Base-by-base conservation (phyloP, 2,329 filamentous ascomycete species). In the Fusarium verticillioides region DNA sequence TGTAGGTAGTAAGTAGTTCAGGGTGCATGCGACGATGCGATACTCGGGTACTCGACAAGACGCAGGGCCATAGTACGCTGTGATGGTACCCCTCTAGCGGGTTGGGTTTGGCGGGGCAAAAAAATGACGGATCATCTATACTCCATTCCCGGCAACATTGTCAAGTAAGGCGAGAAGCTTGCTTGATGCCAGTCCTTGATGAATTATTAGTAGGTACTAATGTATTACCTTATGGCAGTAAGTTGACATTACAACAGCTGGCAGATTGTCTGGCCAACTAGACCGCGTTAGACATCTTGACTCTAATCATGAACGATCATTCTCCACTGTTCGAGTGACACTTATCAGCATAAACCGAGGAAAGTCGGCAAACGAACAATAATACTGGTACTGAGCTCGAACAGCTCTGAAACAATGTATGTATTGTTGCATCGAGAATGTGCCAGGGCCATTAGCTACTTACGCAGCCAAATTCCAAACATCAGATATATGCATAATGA, bases 51-150 rank as follows among this genome's bases (percentile, higher is more conserved):
- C 73, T 62, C 42, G 44, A 26, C 40, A 43, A 28, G 16, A 36
- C 28, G 34, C 46, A 49, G 40, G 16, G 21, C 18, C 40, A n/a
- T 39, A 37, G 68, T 57, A 28, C 10, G 30, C 5, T 34, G 36
- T 36, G 30, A 23, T 30, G 53, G 75, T 77, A 78, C 58, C 57
- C 23, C 61, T 58, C 63, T 77, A 77, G 43, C 72, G 60, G 61
- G 21, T n/a, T 10, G 16, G 21, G 21, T 47, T 73, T 76, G 74
- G 75, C 74, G 76, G 78, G 76, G 79, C 79, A 70, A 53, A 53
- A 52, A 30, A 28, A 11, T n/a, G 13, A 63, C 79, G 79, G 79
- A 80, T 78, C 64, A 80, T 80, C 61, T 66, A 80, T 80, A 70
- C 75, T 79, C 79, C 79, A 53, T 23, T 7, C 37, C 65, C 67